Conservation (phyloP, 148 eudicot species). For the Cornus suecica region DNA sequence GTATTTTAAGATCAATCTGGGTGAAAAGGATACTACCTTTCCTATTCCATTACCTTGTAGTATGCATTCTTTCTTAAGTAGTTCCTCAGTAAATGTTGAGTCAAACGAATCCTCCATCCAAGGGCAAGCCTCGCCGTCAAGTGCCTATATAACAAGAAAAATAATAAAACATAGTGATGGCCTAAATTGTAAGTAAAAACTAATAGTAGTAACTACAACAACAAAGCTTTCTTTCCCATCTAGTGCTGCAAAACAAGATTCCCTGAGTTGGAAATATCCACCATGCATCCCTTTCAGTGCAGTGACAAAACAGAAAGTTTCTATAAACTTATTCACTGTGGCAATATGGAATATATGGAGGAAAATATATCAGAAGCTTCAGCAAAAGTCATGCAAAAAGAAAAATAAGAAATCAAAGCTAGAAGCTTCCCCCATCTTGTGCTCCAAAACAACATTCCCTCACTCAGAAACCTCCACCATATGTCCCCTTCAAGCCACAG, state of each 20-base stretch:
- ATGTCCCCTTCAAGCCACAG: no score
- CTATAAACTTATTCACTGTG: no score
- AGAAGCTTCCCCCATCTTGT: no score
- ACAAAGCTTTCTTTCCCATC: neutral
- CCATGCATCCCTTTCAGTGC: no score
- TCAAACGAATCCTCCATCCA: constrained; percentile 92
- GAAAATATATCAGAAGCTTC: no score
- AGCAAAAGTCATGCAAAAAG: no score
- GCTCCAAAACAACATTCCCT: no score
- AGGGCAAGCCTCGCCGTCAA: constrained; percentile 82
- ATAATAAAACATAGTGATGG: neutral
- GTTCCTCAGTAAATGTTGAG: constrained; percentile 75
- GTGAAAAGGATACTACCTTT: neutral
- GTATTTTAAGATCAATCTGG: neutral
- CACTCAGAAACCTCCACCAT: no score
- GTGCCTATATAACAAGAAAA: constrained; percentile 49
- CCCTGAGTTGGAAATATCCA: no score
- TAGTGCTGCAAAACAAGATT: neutral
- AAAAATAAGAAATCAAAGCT: no score
- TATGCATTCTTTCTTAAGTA: constrained; percentile 89
- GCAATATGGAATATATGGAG: no score
- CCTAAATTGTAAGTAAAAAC: neutral
- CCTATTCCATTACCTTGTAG: constrained; percentile 58
- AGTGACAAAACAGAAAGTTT: no score
- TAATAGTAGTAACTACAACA: neutral